These are phyloP conservation scores for Bipolaris victoriae DNA, from an alignment of 2,329 filamentous ascomycete species.

Conservation along the genomic window DNA sequence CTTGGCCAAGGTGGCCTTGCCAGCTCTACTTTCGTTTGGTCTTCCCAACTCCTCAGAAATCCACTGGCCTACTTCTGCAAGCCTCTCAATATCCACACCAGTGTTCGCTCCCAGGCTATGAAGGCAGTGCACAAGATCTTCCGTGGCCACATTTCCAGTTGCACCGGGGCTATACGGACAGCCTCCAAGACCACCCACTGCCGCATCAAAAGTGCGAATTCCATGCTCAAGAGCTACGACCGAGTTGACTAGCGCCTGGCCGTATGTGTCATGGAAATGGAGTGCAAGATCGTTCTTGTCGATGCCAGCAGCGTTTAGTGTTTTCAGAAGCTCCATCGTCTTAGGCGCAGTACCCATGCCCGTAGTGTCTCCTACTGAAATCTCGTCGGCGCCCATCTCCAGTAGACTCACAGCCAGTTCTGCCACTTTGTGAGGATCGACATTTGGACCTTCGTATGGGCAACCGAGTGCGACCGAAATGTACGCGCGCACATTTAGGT, in stretches of 20 bases:
- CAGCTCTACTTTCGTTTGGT: slow-evolving; percentile 48
- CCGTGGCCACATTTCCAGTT: slow-evolving; percentile 84
- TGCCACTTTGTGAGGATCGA: slow-evolving; percentile 65
- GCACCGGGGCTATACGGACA: slow-evolving; percentile 86
- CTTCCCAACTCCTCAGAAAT: slow-evolving; percentile 46
- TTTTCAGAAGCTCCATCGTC: slow-evolving; percentile 68
- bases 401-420: slow-evolving; percentile 69
- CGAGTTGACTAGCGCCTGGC: slow-evolving; percentile 82
- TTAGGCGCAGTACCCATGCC: slow-evolving; percentile 84
- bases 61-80: slow-evolving; percentile 49
- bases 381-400: slow-evolving; percentile 88
- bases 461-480: slow-evolving; percentile 77
- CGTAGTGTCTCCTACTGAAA: slow-evolving; percentile 87
- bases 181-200: slow-evolving; percentile 80
- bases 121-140: slow-evolving; percentile 79
- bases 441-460: slow-evolving; percentile 72
- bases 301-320: slow-evolving; percentile 70
- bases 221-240: slow-evolving; percentile 79
- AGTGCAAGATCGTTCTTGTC: slow-evolving; percentile 74
- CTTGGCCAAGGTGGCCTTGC: slow-evolving; percentile 47
- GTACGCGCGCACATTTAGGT: slow-evolving; percentile 76
- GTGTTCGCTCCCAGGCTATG: slow-evolving; percentile 77
- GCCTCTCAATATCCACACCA: slow-evolving; percentile 60
- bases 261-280: slow-evolving; percentile 91
- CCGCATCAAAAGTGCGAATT: slow-evolving; percentile 78